Evolutionary conservation across 164 flowering plant genomes (phyloP).

Genomic region (Nelumbo lutea): DNA sequence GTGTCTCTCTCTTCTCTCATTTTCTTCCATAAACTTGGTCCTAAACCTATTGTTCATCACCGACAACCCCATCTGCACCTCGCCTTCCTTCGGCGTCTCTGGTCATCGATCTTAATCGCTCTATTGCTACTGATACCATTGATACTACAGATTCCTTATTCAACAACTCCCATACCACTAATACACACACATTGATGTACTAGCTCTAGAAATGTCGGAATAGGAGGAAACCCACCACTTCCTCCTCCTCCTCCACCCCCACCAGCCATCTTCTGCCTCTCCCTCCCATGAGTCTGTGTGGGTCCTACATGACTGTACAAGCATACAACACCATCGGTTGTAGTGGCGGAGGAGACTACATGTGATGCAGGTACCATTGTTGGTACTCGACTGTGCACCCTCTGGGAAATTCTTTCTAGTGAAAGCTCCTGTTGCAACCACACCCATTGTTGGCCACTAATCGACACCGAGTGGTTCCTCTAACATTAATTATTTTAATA

Average conservation of each 20-base stretch:
- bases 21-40: slow-evolving; percentile 32
- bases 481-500: too few species aligned
- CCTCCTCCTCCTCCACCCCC: too few species aligned
- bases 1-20: too few species aligned
- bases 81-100: neutral
- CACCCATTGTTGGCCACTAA: slow-evolving; percentile 30
- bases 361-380: neutral
- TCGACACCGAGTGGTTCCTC: slow-evolving; percentile 30
- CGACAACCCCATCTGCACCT: neutral
- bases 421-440: slow-evolving; percentile 28
- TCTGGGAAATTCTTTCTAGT: too few species aligned
- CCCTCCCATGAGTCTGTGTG: neutral
- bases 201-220: neutral
- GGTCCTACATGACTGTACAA: neutral
- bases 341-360: neutral
- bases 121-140: neutral
- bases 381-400: neutral
- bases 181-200: neutral
- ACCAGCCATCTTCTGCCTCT: too few species aligned
- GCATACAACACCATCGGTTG: neutral
- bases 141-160: too few species aligned
- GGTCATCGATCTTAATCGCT: neutral
- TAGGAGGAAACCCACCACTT: neutral
- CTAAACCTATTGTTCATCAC: slow-evolving; percentile 26
- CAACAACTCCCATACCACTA: neutral